Evolutionary conservation across 2,329 filamentous ascomycete species (phyloP).

Genomic region (Xylariales sp.): DNA sequence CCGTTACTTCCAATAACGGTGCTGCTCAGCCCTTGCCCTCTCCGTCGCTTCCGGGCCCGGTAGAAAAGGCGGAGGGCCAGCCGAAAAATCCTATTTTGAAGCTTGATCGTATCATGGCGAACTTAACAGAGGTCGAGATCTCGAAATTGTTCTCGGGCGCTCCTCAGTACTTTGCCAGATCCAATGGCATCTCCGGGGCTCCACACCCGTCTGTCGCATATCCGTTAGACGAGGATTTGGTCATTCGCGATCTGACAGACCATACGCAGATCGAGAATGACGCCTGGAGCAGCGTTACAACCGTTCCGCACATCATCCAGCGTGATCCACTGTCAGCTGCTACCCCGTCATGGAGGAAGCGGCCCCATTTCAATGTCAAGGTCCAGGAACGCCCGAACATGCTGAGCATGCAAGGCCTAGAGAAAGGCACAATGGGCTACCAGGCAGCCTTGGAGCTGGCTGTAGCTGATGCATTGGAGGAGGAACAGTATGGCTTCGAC

Average conservation of each 20-base stretch:
- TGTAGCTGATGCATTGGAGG: constrained; percentile 60
- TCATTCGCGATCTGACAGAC: constrained; percentile 61
- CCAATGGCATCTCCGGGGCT: constrained; percentile 53
- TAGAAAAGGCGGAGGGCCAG: constrained; percentile 33
- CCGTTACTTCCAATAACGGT: constrained; percentile 48
- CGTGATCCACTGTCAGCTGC: constrained; percentile 38
- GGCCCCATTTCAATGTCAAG: constrained; percentile 54
- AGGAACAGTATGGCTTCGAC: constrained; percentile 57
- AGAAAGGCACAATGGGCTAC: constrained; percentile 68
- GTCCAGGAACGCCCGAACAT: constrained; percentile 64
- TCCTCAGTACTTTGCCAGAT: constrained; percentile 64
- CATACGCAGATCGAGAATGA: constrained; percentile 59
- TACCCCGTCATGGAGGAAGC: constrained; percentile 38
- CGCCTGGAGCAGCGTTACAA: constrained; percentile 59
- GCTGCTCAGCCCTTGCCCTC: constrained; percentile 55
- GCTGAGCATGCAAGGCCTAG: constrained; percentile 67
- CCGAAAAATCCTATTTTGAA: constrained; percentile 42
- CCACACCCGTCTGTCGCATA: constrained; percentile 62
- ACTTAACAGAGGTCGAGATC: constrained; percentile 54
- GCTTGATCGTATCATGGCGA: constrained; percentile 55
- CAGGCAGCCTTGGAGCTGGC: constrained; percentile 63
- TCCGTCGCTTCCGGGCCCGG: constrained; percentile 38
- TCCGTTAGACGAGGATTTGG: constrained; percentile 60
- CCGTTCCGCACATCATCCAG: constrained; percentile 58
- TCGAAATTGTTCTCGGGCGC: constrained; percentile 73